Evolutionary conservation across 345 rosid species (phyloP).

Genomic region (Fremontodendron californicum): DNA sequence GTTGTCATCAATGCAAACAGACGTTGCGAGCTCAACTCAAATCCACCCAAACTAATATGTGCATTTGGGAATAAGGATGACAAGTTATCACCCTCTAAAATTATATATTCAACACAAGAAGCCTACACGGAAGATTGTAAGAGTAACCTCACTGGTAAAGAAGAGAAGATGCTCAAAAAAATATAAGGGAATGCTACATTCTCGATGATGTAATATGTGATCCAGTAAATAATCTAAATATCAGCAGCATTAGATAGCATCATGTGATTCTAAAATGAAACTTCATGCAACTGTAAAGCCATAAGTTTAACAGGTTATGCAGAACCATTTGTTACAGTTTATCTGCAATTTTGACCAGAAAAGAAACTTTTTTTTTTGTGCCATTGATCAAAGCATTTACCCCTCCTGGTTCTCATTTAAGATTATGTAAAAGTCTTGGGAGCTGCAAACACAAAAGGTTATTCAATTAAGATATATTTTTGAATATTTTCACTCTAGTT

Average conservation of each 20-base stretch:
- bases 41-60: constrained; percentile 51
- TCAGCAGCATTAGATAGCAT: background rate
- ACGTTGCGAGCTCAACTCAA: constrained; percentile 48
- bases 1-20: constrained; percentile 66
- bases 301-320: background rate
- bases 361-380: background rate
- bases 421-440: background rate
- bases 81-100: constrained; percentile 83
- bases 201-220: background rate
- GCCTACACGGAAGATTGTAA: constrained; percentile 46
- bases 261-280: background rate
- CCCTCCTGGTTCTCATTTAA: background rate
- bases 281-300: background rate
- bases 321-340: background rate
- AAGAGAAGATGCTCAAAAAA: background rate
- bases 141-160: background rate
- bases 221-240: background rate
- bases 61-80: constrained; percentile 83
- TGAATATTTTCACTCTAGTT: background rate
- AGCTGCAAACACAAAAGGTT: background rate
- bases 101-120: constrained; percentile 86
- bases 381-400: background rate
- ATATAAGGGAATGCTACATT: background rate
- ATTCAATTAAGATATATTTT: background rate
- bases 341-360: constrained; percentile 1